Base-by-base conservation (phyloP, 805 yeast genomes). In the Wickerhamiella dianesei region DNA sequence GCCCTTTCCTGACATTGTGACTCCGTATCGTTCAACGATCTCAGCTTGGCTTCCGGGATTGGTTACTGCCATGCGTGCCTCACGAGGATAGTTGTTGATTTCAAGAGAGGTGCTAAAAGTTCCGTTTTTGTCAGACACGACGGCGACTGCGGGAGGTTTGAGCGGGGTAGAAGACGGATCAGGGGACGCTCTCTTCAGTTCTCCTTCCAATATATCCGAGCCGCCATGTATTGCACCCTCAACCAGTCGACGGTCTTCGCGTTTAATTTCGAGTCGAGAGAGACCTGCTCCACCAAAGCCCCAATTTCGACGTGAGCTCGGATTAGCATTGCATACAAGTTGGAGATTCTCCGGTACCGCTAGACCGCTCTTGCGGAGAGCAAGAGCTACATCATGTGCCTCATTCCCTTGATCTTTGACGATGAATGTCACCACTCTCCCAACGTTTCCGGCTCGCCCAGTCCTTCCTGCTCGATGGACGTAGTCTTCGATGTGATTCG, bases 221-320 rank as follows among this genome's bases (percentile, higher is more conserved):
- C 8, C 39, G 8, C 19, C 19, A 17, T 17, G 19, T 17, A 14
- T 5, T 6, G 18, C 73, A 77, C 56, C 67, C 74, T 6, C 74
- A 67, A 48, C 65, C 66, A 45, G 75, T 64, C 55, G 80, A 81
- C 25, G 71, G 48, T 46, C 67, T 67, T 50, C 75, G 66, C 41
- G 72, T 68, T 43, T 69, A 69, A 40, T 76, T 50, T 84, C 88
- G 39, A 88, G 65, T 51, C 80, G 81, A 40, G 80, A 89, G 45
- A 88, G 69, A 1, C 97, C 97, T 54, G 82, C 80, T 18, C 98
- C 98, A 3, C 96, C 94, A 66, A 87, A 92, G 0, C 98, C 98
- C 94, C 95, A 1, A 67, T 59, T 51, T 78, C 77, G 50, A 84
- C 69, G 48, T 80, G 84, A 13, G 64, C 69, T 48, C 74, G 64